Percentiles rank a stretch among this genome's conserved stretches.
phyloP scores from a whole-genome alignment of 2,329 filamentous ascomycete species.

The Elsinoe necatrix region DNA sequence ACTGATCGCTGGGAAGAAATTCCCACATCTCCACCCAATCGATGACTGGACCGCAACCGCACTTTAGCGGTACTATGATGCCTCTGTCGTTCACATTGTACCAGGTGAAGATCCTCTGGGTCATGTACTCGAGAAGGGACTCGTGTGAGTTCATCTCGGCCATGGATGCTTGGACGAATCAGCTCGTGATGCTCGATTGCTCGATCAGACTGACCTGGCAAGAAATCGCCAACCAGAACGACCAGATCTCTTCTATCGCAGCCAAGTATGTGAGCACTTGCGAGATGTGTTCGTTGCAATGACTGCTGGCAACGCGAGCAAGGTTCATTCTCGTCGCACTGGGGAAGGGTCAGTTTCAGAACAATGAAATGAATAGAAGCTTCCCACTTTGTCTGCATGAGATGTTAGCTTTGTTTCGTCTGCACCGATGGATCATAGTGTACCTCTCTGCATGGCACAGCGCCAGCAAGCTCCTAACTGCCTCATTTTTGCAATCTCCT shows the following conservation, averaged over 20 bases:
- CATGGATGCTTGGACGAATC: background rate
- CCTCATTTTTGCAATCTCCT: background rate
- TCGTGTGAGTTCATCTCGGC: background rate
- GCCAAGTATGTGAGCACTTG: background rate
- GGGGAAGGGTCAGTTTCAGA: background rate
- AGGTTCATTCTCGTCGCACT: background rate
- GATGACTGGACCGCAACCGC: slow-evolving; percentile 36
- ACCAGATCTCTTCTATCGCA: slow-evolving; percentile 3
- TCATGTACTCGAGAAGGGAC: background rate
- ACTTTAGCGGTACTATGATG: background rate
- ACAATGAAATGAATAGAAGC: background rate
- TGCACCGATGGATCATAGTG: no score
- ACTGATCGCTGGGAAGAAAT: slow-evolving; percentile 35
- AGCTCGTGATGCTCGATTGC: background rate
- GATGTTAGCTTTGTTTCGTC: background rate
- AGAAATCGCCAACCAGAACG: background rate
- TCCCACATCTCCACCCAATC: slow-evolving; percentile 38
- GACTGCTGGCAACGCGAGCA: background rate
- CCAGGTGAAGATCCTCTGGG: background rate
- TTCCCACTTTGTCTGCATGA: background rate
- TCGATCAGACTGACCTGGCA: background rate
- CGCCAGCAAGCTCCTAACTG: background rate
- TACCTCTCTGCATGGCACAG: slow-evolving; percentile 8
- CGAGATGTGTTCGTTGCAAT: background rate
- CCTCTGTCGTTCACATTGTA: background rate